A percentile compares a stretch with the other conserved stretches of the same genome.
These are phyloP conservation scores for Diplosphaera chodatii DNA, from an alignment of 139 green algal species.

Conservation along the genomic window DNA sequence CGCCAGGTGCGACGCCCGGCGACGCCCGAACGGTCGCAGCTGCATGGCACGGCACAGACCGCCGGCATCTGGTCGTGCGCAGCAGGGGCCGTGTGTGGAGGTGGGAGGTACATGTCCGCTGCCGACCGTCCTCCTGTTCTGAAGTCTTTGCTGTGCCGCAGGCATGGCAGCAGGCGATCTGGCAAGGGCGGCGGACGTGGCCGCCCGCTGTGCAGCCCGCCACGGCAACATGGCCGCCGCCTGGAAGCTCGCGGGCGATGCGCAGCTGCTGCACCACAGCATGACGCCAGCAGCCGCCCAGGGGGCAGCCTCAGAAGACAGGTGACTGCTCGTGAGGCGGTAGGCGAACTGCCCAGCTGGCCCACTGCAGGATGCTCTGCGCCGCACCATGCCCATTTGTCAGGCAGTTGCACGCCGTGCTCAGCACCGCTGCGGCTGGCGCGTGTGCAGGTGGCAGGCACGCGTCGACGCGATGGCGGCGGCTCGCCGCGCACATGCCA, in stretches of 20 bases:
- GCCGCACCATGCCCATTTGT: too few relatives aligned
- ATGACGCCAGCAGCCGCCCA: slow-evolving; percentile 17
- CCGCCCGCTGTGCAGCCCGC: slow-evolving; percentile 4
- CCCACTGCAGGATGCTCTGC: not conserved
- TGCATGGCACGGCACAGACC: too few relatives aligned
- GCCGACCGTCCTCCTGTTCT: too few relatives aligned
- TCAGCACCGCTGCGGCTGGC: too few relatives aligned
- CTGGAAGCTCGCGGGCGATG: slow-evolving; percentile 71
- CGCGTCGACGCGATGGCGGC: slow-evolving; percentile 26
- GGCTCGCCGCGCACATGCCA: slow-evolving; percentile 41
- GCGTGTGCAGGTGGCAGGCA: slow-evolving; percentile 27
- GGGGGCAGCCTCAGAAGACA: not conserved
- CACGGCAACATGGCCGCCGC: slow-evolving; percentile 35
- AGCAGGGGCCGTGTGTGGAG: too few relatives aligned
- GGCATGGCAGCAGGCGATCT: slow-evolving; percentile 47
- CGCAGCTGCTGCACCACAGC: slow-evolving; percentile 46
- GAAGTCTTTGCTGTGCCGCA: slow-evolving; percentile 2
- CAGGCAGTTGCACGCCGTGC: too few relatives aligned
- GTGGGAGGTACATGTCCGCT: too few relatives aligned
- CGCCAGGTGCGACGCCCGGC: slow-evolving; percentile 13
- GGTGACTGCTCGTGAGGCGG: too few relatives aligned
- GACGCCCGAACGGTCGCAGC: too few relatives aligned
- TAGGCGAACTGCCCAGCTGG: too few relatives aligned
- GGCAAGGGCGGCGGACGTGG: slow-evolving; percentile 21
- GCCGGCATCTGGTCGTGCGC: too few relatives aligned